Base-by-base conservation (phyloP, 1,139 yeast genomes). In the Blastobotrys buckinghamii region DNA sequence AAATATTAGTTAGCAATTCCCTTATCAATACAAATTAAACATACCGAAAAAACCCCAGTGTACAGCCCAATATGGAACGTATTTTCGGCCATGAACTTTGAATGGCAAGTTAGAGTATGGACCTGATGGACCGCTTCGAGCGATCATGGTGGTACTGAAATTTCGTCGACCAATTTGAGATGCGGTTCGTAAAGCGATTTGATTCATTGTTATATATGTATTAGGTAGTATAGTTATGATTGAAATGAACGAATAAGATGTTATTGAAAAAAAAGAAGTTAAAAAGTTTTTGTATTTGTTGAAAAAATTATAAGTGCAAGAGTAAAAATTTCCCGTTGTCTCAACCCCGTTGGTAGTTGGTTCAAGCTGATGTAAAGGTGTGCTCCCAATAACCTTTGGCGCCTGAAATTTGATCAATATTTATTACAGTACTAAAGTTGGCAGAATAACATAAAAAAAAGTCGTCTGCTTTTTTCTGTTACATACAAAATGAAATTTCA, bases 91-190 rank as follows among this genome's bases (percentile, higher is more conserved):
- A 77, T 87, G 88, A 57, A 92, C 94, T 76, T 81, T 80, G 81
- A 90, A 92, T 58, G 98, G 98, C 58, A 92, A 66, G 79, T 92
- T 92, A 65, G 84, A 76, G 82, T 92, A 90, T 47, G 82, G 81
- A 63, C 97, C 97, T 67, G 81, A 85, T 67, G 85, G 82, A 52
- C 66, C 75, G 48, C 55, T 51, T 46, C 66, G 59, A 47, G 61
- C 62, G 42, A 55, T 50, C 48, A 59, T 51, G 37, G 66, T 47
- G 45, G 66, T 53, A 44, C 64, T 51, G 56, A 63, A 64, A 49
- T 68, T 69, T 56, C 65, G 62, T 50, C 53, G 50, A 24, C 55
- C 50, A 38, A 49, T 51, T 24, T 55, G 37, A 24, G 53, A 44
- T 42, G 57, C 50, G 42, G 63, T 52, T 53, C 60, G 55, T 33